A percentile compares a stretch with the other conserved stretches of the same genome.
Conservation (phyloP, 2,329 filamentous ascomycete genomes). For the Aspergillus ruber region DNA sequence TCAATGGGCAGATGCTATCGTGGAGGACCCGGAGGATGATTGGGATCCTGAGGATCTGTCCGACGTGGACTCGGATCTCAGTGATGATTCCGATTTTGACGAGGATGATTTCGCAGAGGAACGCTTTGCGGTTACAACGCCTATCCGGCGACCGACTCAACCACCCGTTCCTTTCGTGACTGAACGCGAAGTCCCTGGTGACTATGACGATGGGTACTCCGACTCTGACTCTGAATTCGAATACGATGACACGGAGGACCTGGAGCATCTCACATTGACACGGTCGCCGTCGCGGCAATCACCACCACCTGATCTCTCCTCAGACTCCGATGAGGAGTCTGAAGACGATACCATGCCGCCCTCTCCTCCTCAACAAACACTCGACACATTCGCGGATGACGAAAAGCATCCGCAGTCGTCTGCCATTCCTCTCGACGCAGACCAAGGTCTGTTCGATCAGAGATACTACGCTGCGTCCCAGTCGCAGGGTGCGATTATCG, state of each 20-base stretch:
- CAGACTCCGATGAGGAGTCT: conserved; percentile 58
- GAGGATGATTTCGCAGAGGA: conserved; percentile 44
- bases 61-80: conserved; percentile 50
- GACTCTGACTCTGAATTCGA: conserved; percentile 52
- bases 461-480: conserved; percentile 44
- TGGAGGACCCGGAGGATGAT: conserved; percentile 67
- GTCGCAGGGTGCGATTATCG: conserved; percentile 41
- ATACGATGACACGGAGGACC: conserved; percentile 53
- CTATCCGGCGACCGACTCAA: conserved; percentile 22
- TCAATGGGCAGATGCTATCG: conserved; percentile 77
- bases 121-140: conserved; percentile 33
- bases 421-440: conserved; percentile 31
- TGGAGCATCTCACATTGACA: conserved; percentile 57
- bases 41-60: conserved; percentile 59
- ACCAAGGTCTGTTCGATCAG: conserved; percentile 42
- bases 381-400: conserved; percentile 58
- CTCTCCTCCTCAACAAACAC: conserved; percentile 53
- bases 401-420: conserved; percentile 48
- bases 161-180: conserved; percentile 26
- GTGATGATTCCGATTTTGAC: conserved; percentile 39
- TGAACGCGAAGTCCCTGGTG: conserved; percentile 24
- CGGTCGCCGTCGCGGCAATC: conserved; percentile 62
- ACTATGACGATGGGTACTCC: conserved; percentile 28
- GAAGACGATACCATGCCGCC: conserved; percentile 70
- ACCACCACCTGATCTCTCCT: conserved; percentile 59